Conservation (phyloP, 176 grass and related monocot genomes). For the Typha latifolia region DNA sequence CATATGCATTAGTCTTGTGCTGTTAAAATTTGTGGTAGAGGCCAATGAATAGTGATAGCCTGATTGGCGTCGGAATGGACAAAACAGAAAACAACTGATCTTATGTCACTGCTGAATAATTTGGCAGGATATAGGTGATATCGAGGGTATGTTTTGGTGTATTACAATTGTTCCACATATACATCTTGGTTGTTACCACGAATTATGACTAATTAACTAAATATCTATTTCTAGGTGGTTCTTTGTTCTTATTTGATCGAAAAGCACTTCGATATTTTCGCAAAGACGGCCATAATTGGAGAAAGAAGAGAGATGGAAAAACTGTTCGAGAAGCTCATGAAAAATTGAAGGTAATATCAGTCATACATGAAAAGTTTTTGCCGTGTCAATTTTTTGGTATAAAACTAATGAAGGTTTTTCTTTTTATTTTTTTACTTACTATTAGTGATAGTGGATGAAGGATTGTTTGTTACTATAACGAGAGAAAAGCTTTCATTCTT, state of each 20-base stretch:
- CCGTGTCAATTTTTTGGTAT: background rate
- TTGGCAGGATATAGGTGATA: no score
- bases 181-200: background rate
- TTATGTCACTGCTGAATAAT: no score
- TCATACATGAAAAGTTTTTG: background rate
- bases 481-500: no score
- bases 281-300: conserved; percentile 95
- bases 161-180: no score
- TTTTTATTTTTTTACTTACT: background rate
- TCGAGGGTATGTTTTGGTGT: background rate
- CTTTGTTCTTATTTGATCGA: conserved; percentile 95
- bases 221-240: conserved; percentile 51
- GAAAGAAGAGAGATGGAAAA: conserved; percentile 91
- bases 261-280: conserved; percentile 92
- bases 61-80: no score
- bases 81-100: no score
- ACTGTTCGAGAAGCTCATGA: conserved; percentile 96
- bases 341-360: conserved; percentile 66
- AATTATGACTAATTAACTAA: background rate
- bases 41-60: no score
- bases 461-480: no score
- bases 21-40: no score
- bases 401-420: background rate
- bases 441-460: no score
- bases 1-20: no score